Evolutionary conservation across 768 basidiomycete genomes (phyloP).

Genomic region (Tricholomella constricta): DNA sequence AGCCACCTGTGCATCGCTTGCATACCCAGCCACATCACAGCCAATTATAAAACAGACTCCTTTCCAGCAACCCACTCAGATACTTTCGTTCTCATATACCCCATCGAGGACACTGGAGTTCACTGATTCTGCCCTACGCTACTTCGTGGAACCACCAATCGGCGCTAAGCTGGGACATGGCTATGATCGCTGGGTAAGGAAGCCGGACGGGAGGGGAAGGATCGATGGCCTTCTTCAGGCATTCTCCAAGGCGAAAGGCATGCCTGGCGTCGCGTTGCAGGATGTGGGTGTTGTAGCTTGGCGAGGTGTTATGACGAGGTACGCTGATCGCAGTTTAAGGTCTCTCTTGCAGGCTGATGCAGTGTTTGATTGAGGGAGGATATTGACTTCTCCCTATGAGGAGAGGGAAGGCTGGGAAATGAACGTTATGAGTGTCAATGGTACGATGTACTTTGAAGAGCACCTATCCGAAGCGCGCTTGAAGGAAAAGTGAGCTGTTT

Average conservation of each 20-base stretch:
- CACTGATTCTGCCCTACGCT: slow-evolving; percentile 68
- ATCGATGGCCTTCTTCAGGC: slow-evolving; percentile 70
- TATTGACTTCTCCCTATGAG: slow-evolving; percentile 83
- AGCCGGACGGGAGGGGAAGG: slow-evolving; percentile 65
- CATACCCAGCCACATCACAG: slow-evolving; percentile 22
- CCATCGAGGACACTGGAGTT: slow-evolving; percentile 59
- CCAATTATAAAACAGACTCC: slow-evolving; percentile 31
- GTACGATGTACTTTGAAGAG: slow-evolving; percentile 76
- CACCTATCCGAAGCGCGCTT: slow-evolving; percentile 61
- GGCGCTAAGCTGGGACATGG: slow-evolving; percentile 68
- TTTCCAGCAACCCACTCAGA: slow-evolving; percentile 70
- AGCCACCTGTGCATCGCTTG: slow-evolving; percentile 2
- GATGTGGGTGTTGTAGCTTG: slow-evolving; percentile 67
- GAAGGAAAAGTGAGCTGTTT: slow-evolving; percentile 59
- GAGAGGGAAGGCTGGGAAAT: slow-evolving; percentile 77
- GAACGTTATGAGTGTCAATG: slow-evolving; percentile 78
- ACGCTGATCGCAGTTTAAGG: slow-evolving; percentile 17
- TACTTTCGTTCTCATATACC: slow-evolving; percentile 75
- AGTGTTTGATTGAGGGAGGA: slow-evolving; percentile 51
- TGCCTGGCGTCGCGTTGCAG: slow-evolving; percentile 17
- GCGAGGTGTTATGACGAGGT: slow-evolving; percentile 89
- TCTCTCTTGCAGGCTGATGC: slow-evolving; percentile 5
- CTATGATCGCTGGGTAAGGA: slow-evolving; percentile 72
- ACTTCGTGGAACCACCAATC: slow-evolving; percentile 67
- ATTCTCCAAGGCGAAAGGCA: slow-evolving; percentile 44